phyloP scores from a whole-genome alignment of 768 basidiomycete genomes.

The Artomyces pyxidatus region DNA sequence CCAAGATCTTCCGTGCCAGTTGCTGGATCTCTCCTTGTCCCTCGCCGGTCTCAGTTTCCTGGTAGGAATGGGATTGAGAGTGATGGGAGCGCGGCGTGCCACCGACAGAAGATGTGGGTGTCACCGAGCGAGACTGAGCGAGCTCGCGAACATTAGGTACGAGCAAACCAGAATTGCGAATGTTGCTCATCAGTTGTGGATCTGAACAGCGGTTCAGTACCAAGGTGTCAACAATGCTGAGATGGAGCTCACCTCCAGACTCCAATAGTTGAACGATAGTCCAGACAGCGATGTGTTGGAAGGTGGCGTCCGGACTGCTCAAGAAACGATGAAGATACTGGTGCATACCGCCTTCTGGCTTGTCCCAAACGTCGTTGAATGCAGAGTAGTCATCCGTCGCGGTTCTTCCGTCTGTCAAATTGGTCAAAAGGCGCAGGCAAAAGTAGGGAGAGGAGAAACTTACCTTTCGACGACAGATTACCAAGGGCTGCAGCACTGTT shows the following conservation, averaged over 20 bases:
- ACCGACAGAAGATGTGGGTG: conserved; percentile 59
- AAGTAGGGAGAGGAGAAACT: conserved; percentile 9
- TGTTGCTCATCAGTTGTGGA: conserved; percentile 82
- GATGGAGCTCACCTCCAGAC: conserved; percentile 61
- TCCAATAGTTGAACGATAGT: conserved; percentile 96
- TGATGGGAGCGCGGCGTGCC: conserved; percentile 67
- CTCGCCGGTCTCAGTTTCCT: conserved; percentile 78
- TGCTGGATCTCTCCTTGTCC: conserved; percentile 89
- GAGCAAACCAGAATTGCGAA: conserved; percentile 74
- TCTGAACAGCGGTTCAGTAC: conserved; percentile 36
- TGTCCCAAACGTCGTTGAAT: conserved; percentile 97
- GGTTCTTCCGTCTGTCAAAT: conserved; percentile 57
- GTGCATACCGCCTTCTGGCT: conserved; percentile 96
- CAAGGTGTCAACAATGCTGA: background rate
- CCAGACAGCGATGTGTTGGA: conserved; percentile 99
- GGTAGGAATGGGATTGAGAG: conserved; percentile 63
- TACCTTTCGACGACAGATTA: conserved; percentile 94
- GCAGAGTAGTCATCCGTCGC: conserved; percentile 87
- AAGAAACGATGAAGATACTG: conserved; percentile 91
- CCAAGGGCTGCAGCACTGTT: conserved; percentile 97
- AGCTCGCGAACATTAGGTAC: conserved; percentile 84
- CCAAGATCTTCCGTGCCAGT: conserved; percentile 77
- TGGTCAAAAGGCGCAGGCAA: conserved; percentile 1
- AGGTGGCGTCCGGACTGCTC: conserved; percentile 88
- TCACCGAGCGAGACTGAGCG: conserved; percentile 60